These are phyloP conservation scores for Zasmidium angulare DNA, from an alignment of 2,329 filamentous ascomycete genomes.

Conservation along the genomic window DNA sequence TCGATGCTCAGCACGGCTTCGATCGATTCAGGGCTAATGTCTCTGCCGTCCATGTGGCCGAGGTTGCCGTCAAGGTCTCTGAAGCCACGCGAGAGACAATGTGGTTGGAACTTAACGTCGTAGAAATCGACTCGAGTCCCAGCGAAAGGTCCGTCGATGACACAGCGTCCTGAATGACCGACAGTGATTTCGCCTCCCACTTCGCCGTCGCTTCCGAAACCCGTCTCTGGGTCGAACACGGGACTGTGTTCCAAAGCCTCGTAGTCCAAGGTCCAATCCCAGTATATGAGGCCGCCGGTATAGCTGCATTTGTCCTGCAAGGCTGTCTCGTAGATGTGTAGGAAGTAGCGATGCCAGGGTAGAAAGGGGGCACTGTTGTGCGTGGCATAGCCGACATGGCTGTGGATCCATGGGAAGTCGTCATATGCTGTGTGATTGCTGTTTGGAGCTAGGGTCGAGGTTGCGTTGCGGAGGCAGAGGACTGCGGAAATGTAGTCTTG, in stretches of 20 bases:
- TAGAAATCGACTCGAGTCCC: slow-evolving; percentile 10
- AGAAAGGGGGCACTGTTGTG: slow-evolving; percentile 26
- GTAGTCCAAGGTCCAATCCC: slow-evolving; percentile 29
- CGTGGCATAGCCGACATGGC: slow-evolving; percentile 5
- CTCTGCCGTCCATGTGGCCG: slow-evolving; percentile 20
- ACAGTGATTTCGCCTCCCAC: slow-evolving; percentile 14
- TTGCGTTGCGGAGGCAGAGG: slow-evolving; percentile 23
- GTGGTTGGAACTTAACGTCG: slow-evolving; percentile 16
- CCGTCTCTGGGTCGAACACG: slow-evolving; percentile 17
- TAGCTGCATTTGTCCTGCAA: slow-evolving; percentile 27
- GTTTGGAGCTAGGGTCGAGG: slow-evolving; percentile 17
- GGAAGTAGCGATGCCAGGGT: slow-evolving; percentile 31
- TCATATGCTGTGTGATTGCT: slow-evolving; percentile 23
- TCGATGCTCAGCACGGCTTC: slow-evolving; percentile 14
- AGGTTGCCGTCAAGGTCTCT: slow-evolving; percentile 14
- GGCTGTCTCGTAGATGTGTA: slow-evolving; percentile 27
- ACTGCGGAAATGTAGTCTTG: slow-evolving; percentile 26
- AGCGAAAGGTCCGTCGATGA: slow-evolving; percentile 30
- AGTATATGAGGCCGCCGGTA: slow-evolving; percentile 24
- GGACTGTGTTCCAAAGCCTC: slow-evolving; percentile 16
- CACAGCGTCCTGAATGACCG: slow-evolving; percentile 21
- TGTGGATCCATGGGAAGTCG: slow-evolving; percentile 28
- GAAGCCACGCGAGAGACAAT: slow-evolving; percentile 29
- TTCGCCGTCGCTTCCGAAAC: slow-evolving; percentile 23
- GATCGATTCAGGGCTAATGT: slow-evolving; percentile 20